Evolutionary conservation across 495 filamentous ascomycete genomes (phyloP), one percentile per base, ranked within the genome.

Genomic region (Amorphotheca resinae): DNA sequence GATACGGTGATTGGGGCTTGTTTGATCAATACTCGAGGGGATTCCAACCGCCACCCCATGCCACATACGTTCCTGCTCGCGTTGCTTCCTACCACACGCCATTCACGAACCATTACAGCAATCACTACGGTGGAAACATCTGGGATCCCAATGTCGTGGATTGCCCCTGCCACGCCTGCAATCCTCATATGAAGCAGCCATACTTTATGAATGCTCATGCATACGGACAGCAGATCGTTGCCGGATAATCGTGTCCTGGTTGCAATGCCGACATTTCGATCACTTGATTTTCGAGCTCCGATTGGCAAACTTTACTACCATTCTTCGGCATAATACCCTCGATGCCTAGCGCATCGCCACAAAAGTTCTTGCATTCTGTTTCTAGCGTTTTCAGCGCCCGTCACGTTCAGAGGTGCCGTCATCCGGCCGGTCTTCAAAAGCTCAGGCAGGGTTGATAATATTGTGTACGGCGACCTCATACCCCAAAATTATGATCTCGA

Each of bases 291-390:
- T 41, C 45, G 32, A 26, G n/a, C 40, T 45, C 18, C 15, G 21
- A 16, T 22, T 18, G 28, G 28, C 41, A 23, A 20, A 28, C 22
- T 18, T 22, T 33, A 31, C 21, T 30, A 43, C 20, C 33, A 23
- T 21, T 35, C 34, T 33, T 46, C 44, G 35, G 33, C 34, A 42
- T 20, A 44, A 48, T 46, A 41, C 41, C 42, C 44, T 33, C 40
- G 49, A 52, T 50, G 49, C 50, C 53, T 43, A 50, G 53, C 33
- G 53, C 47, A 55, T 26, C 39, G 37, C 39, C 33, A 46, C 36
- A 55, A 55, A 55, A 52, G 48, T 55, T 53, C 38, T 47, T 55
- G 52, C 49, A 38, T 56, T 52, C 18, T 21, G 16, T 42, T 50
- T 51, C 44, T 46, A 50, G 46, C 49, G 44, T 49, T 37, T 44